Conservation (phyloP, 2,329 filamentous ascomycete species). For the Colletotrichum trifolii region DNA sequence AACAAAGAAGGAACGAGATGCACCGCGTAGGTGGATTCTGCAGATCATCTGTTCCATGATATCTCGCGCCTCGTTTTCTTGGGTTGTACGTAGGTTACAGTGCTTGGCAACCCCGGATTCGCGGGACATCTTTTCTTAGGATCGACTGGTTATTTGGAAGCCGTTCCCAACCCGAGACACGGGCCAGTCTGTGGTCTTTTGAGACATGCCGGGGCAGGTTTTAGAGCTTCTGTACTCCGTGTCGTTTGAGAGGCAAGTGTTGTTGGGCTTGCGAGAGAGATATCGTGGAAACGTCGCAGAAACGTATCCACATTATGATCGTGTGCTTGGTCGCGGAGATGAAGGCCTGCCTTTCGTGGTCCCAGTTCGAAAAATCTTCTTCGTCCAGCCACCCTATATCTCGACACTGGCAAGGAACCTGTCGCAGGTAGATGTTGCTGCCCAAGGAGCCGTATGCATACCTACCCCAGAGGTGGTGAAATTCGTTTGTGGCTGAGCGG, state of each 20-base stretch:
- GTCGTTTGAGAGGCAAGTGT: slow-evolving; percentile 11
- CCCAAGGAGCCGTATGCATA: not conserved
- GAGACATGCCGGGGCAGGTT: slow-evolving; percentile 5
- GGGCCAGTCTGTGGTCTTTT: slow-evolving; percentile 12
- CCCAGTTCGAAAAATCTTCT: slow-evolving; percentile 7
- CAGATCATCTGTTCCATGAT: slow-evolving; percentile 19
- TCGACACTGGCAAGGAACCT: slow-evolving; percentile 1
- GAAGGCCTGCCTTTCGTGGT: slow-evolving; percentile 6
- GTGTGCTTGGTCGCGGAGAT: slow-evolving; percentile 3
- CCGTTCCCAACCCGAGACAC: slow-evolving; percentile 16
- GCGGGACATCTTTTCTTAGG: not conserved
- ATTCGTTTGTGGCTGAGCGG: not conserved
- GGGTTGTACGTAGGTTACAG: slow-evolving; percentile 23
- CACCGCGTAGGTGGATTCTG: not conserved
- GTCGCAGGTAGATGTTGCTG: not conserved
- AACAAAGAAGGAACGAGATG: not conserved
- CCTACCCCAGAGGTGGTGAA: slow-evolving; percentile 8
- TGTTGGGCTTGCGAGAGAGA: slow-evolving; percentile 11
- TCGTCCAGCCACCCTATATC: slow-evolving; percentile 13
- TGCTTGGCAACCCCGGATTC: slow-evolving; percentile 27
- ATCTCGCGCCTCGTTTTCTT: slow-evolving; percentile 3
- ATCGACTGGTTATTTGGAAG: slow-evolving; percentile 20
- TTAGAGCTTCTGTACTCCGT: not conserved
- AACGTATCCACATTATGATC: slow-evolving; percentile 5
- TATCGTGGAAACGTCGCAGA: slow-evolving; percentile 12